Evolutionary conservation across 2,329 filamentous ascomycete genomes (phyloP), one percentile per base, ranked within the genome.

Genomic region (Helotiales sp.): DNA sequence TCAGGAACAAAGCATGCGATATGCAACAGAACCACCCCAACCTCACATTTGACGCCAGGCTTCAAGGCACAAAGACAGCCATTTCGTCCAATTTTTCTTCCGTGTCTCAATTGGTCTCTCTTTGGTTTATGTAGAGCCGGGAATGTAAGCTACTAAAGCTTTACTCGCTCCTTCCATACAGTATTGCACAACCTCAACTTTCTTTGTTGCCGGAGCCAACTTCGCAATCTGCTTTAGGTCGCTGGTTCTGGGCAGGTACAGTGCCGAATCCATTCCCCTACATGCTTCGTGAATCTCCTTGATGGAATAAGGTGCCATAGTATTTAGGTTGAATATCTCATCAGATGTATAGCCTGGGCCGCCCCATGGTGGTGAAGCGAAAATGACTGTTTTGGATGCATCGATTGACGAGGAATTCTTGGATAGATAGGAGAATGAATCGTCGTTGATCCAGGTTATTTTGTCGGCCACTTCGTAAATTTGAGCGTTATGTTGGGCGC

Each of bases 91-190:
- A 42, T 42, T 17, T 12, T 42, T 27, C 9, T 29, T 31, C n/a
- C n/a, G n/a, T n/a, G n/a, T n/a, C 17, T 36, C 33, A n/a, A 22
- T 24, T 9, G 15, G 13, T 22, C n/a, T 31, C 42, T 19, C 22
- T 22, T 33, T 19, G 22, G 8, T 29, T 42, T 48, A 29, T 47
- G 36, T 22, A 29, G 51, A 48, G n/a, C 65, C 64, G 17, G 82
- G 82, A 22, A 87, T 75, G 66, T 85, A 88, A 29, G 81, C 84
- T n/a, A 86, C 84, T 72, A 88, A 74, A 54, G 88, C 89, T 75
- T 97, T 97, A 73, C 93, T 97, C 6, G 90, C 90, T 12, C 92
- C 91, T 66, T 89, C 81, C 77, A 96, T 90, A 70, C 93, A 96
- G 71, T 98, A 98, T 76, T 99, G 95, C 49, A 90, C 84, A 25